Base-by-base conservation (phyloP, 2,329 filamentous ascomycete species). In the Incumbomyces lentus region DNA sequence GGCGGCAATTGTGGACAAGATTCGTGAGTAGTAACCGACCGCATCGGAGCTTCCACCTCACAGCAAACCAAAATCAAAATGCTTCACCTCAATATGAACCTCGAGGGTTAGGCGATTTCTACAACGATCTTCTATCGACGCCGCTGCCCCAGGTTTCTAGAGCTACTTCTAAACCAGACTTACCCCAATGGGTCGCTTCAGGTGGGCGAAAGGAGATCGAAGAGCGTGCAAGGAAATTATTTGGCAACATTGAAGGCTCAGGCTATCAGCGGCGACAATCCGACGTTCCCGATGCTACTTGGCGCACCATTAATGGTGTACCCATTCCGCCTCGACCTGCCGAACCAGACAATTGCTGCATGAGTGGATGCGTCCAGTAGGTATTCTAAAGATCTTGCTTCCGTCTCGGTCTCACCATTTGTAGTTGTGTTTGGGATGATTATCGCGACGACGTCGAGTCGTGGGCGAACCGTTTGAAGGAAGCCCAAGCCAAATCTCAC, bases 261-360 rank as follows among this genome's bases (percentile, higher is more conserved):
- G 75, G 76, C 32, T 81, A 87, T 58, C 74, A 83, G 34, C 74
- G 75, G 52, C 76, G 79, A 8, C 44, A 41, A 7, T 52, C 54
- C 17, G 46, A 52, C n/a, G 52, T 46, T 10, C 52, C 73, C 12
- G 71, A 76, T 51, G 79, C 79, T 41, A 76, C 70, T 7, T 70
- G 79, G 50, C 64, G 61, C 46, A 68, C 64, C 1, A 71, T 95
- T 46, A 88, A 85, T 1, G 90, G 89, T 2, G 76, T 96, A 1
- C 67, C 79, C 14, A 83, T 96, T 3, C 92, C 92, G 1, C 89
- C 88, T 0, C 77, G 78, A 40, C 92, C 92, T 1, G 75, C 79
- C 40, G 90, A 98, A 66, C 92, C 92, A 2, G 92, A 96, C 59
- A 95, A 98, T 62, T 98, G 92, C 74, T 98, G 92, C 67, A 98